Evolutionary conservation across 371 early-diverging fungal species (phyloP).

Genomic region (Umbelopsis sp.): DNA sequence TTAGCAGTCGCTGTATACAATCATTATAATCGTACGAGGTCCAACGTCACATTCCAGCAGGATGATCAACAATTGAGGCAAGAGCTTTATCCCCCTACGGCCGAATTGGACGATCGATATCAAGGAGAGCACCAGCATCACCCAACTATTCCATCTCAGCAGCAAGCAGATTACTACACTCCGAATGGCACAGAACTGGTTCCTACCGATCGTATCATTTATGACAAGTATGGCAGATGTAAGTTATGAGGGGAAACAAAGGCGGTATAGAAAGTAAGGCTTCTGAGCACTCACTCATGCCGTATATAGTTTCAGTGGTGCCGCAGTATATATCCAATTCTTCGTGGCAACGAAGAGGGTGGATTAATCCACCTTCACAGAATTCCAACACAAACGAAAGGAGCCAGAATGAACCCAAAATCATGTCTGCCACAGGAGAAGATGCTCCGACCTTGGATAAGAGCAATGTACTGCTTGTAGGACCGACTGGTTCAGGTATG

Average conservation of each 20-base stretch:
- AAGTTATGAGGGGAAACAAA: not conserved
- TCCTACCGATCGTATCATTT: conserved; percentile 24
- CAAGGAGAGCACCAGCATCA: conserved; percentile 27
- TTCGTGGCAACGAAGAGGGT: conserved; percentile 30
- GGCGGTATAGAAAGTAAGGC: not conserved
- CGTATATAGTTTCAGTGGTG: conserved; percentile 2
- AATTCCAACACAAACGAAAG: conserved; percentile 8
- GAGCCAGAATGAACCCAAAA: conserved; percentile 19
- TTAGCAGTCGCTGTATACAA: conserved; percentile 88
- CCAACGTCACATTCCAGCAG: conserved; percentile 55
- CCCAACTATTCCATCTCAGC: conserved; percentile 25
- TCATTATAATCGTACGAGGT: conserved; percentile 83
- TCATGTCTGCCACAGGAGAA: conserved; percentile 22
- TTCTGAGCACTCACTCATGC: not conserved
- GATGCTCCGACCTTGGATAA: conserved; percentile 75
- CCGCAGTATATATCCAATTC: conserved; percentile 13
- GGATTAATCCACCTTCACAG: conserved; percentile 42
- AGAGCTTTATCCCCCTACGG: conserved; percentile 17
- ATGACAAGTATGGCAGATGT: conserved; percentile 15
- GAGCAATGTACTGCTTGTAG: conserved; percentile 86
- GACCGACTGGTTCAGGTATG: conserved; percentile 85
- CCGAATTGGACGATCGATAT: conserved; percentile 15
- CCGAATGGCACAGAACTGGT: conserved; percentile 23
- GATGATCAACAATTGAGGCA: conserved; percentile 27
- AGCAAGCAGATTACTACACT: conserved; percentile 28